Conservation (phyloP, 1,139 yeast genomes). For the Debaryomyces sp. region DNA sequence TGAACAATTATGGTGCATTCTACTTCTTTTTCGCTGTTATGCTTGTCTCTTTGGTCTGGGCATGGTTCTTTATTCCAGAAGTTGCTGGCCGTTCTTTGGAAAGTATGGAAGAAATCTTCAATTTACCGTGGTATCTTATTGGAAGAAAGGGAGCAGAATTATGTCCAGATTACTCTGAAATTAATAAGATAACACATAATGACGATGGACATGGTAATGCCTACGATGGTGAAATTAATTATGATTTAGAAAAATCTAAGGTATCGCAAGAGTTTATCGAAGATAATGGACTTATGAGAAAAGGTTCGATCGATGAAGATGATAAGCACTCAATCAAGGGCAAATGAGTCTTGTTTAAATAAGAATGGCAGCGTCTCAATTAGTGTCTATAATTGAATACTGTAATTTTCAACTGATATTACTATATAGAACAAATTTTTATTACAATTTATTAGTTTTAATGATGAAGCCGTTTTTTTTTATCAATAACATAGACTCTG, state of each 20-base stretch:
- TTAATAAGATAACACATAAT: constrained; percentile 29
- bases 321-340: background rate
- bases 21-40: constrained; percentile 54
- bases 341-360: constrained; percentile 22
- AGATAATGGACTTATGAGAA: background rate
- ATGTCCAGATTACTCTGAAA: constrained; percentile 57
- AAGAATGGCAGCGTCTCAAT: too few species aligned
- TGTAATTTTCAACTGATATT: too few species aligned
- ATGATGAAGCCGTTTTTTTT: too few species aligned
- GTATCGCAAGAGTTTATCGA: constrained; percentile 10
- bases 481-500: too few species aligned
- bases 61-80: constrained; percentile 58
- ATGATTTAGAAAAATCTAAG: constrained; percentile 18
- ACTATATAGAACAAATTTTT: too few species aligned
- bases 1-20: constrained; percentile 57
- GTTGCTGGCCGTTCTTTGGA: constrained; percentile 57
- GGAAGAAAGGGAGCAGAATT: constrained; percentile 55
- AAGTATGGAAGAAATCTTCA: constrained; percentile 59
- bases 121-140: constrained; percentile 59
- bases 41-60: constrained; percentile 45
- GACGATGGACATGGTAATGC: constrained; percentile 20
- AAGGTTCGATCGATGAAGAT: background rate
- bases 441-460: too few species aligned
- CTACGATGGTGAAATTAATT: constrained; percentile 22
- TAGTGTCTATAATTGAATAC: too few species aligned